A percentile compares a stretch with the other conserved stretches of the same genome.
phyloP scores from a whole-genome alignment of 768 basidiomycete species.

The Phanerochaete sordida region DNA sequence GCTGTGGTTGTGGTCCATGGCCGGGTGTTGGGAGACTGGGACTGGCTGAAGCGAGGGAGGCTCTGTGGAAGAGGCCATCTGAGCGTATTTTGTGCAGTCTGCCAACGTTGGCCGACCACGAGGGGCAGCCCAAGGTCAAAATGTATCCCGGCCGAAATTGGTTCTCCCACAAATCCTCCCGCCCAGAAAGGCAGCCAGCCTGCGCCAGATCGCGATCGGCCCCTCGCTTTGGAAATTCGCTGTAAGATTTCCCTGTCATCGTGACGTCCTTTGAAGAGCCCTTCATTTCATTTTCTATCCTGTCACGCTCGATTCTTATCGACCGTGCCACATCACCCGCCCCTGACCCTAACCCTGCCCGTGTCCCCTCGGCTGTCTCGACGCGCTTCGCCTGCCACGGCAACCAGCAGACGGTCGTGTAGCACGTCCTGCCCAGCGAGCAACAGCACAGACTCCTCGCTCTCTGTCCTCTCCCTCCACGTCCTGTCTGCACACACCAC shows the following conservation, averaged over 20 bases:
- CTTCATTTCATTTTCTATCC: not conserved
- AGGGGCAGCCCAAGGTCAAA: not conserved
- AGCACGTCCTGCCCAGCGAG: not conserved
- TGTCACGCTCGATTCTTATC: not conserved
- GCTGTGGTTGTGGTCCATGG: not conserved
- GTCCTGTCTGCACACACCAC: not conserved
- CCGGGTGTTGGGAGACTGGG: not conserved
- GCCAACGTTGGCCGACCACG: not conserved
- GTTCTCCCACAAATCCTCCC: not conserved
- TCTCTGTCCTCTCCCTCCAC: not conserved
- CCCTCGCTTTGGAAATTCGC: not conserved
- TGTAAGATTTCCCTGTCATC: not conserved
- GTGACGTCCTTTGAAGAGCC: not conserved
- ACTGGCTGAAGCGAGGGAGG: conserved; percentile 8
- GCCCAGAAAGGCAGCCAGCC: not conserved
- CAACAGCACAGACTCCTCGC: not conserved
- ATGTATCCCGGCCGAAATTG: conserved; percentile 2
- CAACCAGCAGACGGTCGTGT: too few relatives aligned
- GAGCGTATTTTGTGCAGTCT: not conserved
- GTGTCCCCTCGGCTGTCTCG: not conserved
- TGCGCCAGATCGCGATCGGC: conserved; percentile 5
- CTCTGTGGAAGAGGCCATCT: not conserved
- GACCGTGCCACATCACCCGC: not conserved
- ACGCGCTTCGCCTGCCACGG: not conserved
- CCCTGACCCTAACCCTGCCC: not conserved